Evolutionary conservation across 768 basidiomycete species (phyloP), one percentile per base, ranked within the genome.

Genomic region (Hemileccinum impolitum): DNA sequence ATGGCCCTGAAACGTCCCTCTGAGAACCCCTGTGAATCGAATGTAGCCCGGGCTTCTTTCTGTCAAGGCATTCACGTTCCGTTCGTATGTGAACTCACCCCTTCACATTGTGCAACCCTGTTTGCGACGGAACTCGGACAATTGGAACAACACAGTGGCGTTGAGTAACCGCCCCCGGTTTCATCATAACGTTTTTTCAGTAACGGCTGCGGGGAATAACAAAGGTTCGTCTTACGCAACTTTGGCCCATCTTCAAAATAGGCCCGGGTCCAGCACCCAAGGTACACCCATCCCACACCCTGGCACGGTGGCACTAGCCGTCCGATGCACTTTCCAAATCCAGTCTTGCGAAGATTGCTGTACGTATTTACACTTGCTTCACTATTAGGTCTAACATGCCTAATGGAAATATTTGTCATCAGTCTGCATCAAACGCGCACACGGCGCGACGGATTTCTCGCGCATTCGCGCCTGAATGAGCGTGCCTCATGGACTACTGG

Each of bases 351-450:
- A 47, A 21, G 39, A 28, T n/a, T 21, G 17, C 40, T 59, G 63
- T 65, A 65, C 63, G 64, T 66, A 59, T 57, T 65, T 38, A 17
- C 38, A 6, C 55, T 43, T 44, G 48, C 59, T 15, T 36, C 57
- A 48, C 55, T 56, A 55, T 59, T 56, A 65, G 39, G 54, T 57
- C 47, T 30, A 30, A 38, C 32, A 39, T 48, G 34, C 55, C 45
- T 50, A 39, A 54, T 49, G 51, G 26, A 34, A 2, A n/a, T 45
- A 55, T 36, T 43, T 50, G 52, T 55, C 60, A 55, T 62, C 31
- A 30, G 14, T 41, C 48, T 17, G 50, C 52, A 56, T 52, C 40
- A 45, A 49, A 49, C 45, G 39, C 37, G 50, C 38, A 15, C 50
- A 48, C 54, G 43, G 49, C 26, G 49, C 53, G 36, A 46, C 32